Base-by-base conservation (phyloP, 192 early-diverging fungal species). In the Linnemannia exigua region DNA sequence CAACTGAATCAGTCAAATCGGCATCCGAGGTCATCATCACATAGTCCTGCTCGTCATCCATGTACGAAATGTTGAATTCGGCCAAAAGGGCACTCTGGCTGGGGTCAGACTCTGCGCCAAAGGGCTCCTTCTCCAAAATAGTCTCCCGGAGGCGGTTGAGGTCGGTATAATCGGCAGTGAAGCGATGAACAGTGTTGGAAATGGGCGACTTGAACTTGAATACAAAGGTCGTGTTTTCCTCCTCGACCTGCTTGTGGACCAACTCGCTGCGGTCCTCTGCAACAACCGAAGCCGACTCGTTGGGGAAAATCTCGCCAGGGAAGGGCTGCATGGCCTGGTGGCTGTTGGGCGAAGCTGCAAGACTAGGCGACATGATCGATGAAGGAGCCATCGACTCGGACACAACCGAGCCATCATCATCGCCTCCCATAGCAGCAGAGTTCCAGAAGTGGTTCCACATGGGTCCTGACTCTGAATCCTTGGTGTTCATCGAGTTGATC, bases 41-140 rank as follows among this genome's bases (percentile, higher is more conserved):
- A 72, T 91, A 87, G 85, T 99, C 98, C 48, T 94, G 91, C 68
- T 99, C 98, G 74, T 99, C 98, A 81, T 99, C 98, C 75, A 96
- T 85, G 80, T 98, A 99, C 2, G 93, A 94, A 44, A 97, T 90
- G 36, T 84, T 88, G 80, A 86, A 91, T 70, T 88, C 85, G 63
- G 84, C 75, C 7, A 87, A 63, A 47, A 76, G 81, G 16, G 79
- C 63, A 79, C 88, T 89, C 87, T 89, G 81, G 82, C 88, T 76
- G 80, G 82, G 76, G 82, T 87, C 44, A 61, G 74, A 87, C 69
- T 91, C 88, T 8, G 91, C 89, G 38, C 92, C 92, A 2, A 91
- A 88, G 37, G 91, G 76, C 75, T 92, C 90, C 77, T 95, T 95
- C 61, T 90, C 88, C 51, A 90, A 79, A 41, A 95, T 92, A 1